These are phyloP conservation scores for Dioscorea dumetorum DNA, from an alignment of 106 monocot genomes.

Conservation along the genomic window DNA sequence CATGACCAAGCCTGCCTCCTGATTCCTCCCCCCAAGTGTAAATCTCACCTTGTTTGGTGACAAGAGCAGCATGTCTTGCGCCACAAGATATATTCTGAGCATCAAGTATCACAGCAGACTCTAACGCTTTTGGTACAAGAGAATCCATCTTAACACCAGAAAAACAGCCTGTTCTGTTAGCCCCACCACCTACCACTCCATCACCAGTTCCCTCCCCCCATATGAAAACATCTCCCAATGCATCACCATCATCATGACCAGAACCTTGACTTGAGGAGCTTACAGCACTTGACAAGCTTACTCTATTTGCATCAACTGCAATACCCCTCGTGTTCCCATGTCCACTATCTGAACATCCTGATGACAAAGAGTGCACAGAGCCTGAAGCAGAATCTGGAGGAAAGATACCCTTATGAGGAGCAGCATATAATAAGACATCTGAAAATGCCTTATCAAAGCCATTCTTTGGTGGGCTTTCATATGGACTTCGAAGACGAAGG, in stretches of 20 bases:
- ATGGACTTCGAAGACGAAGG: conserved; percentile 57
- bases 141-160: conserved; percentile 62
- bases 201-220: conserved; percentile 99
- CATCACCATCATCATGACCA: conserved; percentile 99
- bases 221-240: conserved; percentile 92
- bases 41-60: conserved; percentile 94
- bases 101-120: conserved; percentile 94
- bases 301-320: conserved; percentile 67
- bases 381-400: conserved; percentile 50
- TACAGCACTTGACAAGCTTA: conserved; percentile 93
- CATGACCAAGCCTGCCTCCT: conserved; percentile 92
- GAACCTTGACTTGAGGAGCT: conserved; percentile 99
- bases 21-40: conserved; percentile 97
- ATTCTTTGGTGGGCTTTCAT: conserved; percentile 82
- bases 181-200: conserved; percentile 74
- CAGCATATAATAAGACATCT: conserved; percentile 47
- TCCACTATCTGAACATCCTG: conserved; percentile 47
- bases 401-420: conserved; percentile 59
- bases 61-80: conserved; percentile 73
- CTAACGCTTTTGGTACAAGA: conserved; percentile 78
- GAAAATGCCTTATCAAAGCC: conserved; percentile 69
- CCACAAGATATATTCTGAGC: conserved; percentile 88
- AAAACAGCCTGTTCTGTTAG: conserved; percentile 35
- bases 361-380: conserved; percentile 72
- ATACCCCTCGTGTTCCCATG: conserved; percentile 48